Evolutionary conservation across 2,329 filamentous ascomycete genomes (phyloP), one percentile per base, ranked within the genome.

Genomic region (Botrytis medusae): DNA sequence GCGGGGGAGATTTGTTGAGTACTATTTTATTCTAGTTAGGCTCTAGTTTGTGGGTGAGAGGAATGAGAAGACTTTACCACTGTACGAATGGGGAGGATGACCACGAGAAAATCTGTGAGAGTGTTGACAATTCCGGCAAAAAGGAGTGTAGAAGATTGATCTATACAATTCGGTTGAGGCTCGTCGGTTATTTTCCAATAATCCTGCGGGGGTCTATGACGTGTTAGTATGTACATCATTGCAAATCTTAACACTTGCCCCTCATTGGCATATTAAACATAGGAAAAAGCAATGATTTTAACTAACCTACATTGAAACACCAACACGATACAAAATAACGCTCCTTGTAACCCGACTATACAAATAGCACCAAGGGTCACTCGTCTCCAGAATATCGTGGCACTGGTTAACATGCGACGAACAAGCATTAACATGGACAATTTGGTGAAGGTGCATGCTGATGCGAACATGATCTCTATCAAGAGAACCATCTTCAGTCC

Each of bases 51-150:
- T 25, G 57, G 1, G 32, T 37, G 29, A 25, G 8, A 22, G 54
- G 59, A 7, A 32, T 44, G 12, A 37, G 29, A 22, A 12, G n/a
- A 73, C 72, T 34, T 61, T 61, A 72, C 71, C 54, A 72, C 71
- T 48, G 71, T 68, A 42, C 82, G 82, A 63, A 88, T 84, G 1
- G 87, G 87, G 5, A 89, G 80, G 0, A 85, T 78, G 51, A 87
- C 86, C n/a, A 87, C 84, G 18, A 86, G 78, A 61, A 91, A 84
- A 79, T 91, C 88, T 10, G 88, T 89, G 61, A 86, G 77, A 64
- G 89, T 89, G 79, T 90, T 90, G 75, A 89, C 84, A 42, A 87
- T 85, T 2, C 88, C 88, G 51, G 89, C 84, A 51, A 84, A 84
- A 44, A 87, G 83, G 42, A 89, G 83, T 69, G 88, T 86, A 0